These are phyloP conservation scores for Pinus albicaulis DNA, from an alignment of 75 land plant genomes.

Conservation along the genomic window DNA sequence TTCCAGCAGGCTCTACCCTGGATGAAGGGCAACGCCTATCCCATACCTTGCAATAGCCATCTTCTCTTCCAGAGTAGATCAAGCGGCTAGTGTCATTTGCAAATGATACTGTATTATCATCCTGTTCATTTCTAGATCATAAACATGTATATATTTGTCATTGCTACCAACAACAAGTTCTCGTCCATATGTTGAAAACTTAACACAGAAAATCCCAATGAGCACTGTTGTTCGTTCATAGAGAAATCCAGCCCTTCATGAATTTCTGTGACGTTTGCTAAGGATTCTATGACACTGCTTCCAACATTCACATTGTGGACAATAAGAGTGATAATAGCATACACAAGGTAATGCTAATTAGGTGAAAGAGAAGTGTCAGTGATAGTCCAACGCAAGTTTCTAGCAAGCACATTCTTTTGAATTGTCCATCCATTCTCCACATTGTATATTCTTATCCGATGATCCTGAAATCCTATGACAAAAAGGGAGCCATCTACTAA, in stretches of 20 bases:
- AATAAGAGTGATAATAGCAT: too few species aligned
- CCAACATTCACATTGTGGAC: too few species aligned
- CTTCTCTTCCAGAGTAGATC: too few species aligned
- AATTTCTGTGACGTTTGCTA: conserved; percentile 85
- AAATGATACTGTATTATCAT: too few species aligned
- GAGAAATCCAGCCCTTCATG: too few species aligned
- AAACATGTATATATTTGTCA: conserved; percentile 83
- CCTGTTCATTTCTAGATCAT: too few species aligned
- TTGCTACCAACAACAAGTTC: conserved; percentile 88
- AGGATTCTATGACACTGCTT: conserved; percentile 53
- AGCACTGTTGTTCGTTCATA: conserved; percentile 34
- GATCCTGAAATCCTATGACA: too few species aligned
- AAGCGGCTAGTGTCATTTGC: too few species aligned
- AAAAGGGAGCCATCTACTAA: too few species aligned
- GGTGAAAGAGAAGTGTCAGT: conserved; percentile 93
- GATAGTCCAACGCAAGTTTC: conserved; percentile 82
- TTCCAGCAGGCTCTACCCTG: conserved; percentile 62
- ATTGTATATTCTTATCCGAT: conserved; percentile 71
- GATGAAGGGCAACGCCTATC: conserved; percentile 79
- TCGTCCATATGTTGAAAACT: conserved; percentile 84
- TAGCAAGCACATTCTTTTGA: conserved; percentile 69
- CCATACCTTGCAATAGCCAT: too few species aligned
- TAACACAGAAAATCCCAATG: conserved; percentile 83
- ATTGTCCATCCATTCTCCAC: conserved; percentile 75
- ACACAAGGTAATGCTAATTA: conserved; percentile 74